A percentile compares a stretch with the other conserved stretches of the same genome.
These are phyloP conservation scores for Podospora pseudocomata DNA, from an alignment of 495 filamentous ascomycete species.

Conservation along the genomic window DNA sequence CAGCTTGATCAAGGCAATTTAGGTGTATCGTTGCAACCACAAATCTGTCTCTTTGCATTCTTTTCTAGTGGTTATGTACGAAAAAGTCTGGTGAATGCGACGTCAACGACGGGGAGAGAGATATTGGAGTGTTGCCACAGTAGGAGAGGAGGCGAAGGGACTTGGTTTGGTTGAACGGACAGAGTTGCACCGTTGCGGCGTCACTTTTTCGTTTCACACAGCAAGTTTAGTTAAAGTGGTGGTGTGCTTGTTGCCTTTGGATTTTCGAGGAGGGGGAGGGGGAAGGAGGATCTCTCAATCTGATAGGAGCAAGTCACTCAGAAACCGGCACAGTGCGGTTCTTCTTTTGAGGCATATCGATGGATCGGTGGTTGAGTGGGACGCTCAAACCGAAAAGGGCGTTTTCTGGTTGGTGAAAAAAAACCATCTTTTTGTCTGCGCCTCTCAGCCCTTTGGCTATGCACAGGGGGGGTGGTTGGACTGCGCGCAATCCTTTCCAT, in stretches of 20 bases:
- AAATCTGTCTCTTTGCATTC: neutral
- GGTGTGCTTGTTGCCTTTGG: neutral
- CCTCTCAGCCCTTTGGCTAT: slow-evolving; percentile 14
- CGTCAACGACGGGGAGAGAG: neutral
- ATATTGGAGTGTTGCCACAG: neutral
- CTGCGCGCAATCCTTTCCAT: slow-evolving; percentile 18
- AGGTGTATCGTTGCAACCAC: neutral
- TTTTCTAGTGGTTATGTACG: neutral
- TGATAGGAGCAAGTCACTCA: neutral
- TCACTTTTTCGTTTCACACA: neutral
- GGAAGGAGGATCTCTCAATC: no score
- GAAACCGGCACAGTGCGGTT: neutral
- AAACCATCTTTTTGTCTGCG: neutral
- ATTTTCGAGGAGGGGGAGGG: neutral
- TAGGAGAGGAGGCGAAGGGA: neutral
- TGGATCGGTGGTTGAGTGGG: neutral
- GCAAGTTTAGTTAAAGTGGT: neutral
- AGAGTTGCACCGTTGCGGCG: neutral
- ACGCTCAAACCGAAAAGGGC: neutral
- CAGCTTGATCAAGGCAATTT: neutral
- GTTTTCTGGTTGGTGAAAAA: neutral
- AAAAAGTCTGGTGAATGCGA: neutral
- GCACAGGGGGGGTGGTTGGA: slow-evolving; percentile 3
- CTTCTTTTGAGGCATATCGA: neutral
- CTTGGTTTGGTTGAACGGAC: neutral